A percentile compares a stretch with the other conserved stretches of the same genome.
Evolutionary conservation across 2,329 filamentous ascomycete species (phyloP).

Genomic region (Phymatotrichopsis omnivora): DNA sequence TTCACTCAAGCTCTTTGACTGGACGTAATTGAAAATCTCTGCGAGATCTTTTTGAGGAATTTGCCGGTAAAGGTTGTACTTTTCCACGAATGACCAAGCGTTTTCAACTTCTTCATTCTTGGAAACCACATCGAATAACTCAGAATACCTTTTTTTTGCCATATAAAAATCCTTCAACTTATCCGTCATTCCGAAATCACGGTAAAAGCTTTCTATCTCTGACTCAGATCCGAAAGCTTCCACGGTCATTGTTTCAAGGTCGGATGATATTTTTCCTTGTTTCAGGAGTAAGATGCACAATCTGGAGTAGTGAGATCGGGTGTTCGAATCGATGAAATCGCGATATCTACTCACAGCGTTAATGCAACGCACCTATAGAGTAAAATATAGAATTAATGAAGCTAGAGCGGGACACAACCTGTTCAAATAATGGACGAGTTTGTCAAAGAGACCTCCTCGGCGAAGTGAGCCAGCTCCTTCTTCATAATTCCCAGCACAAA

Average conservation of each 20-base stretch:
- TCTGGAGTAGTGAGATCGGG: conserved; percentile 3
- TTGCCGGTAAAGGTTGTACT: neutral
- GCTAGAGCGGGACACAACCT: too few species aligned
- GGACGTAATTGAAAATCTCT: neutral
- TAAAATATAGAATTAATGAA: too few species aligned
- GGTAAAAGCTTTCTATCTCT: conserved; percentile 18
- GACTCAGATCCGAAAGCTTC: conserved; percentile 14
- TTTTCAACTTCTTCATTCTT: neutral
- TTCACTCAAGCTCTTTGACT: neutral
- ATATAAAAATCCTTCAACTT: neutral
- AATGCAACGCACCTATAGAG: too few species aligned
- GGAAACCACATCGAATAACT: neutral
- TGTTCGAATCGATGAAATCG: neutral
- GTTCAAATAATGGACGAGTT: conserved; percentile 12
- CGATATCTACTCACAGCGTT: neutral
- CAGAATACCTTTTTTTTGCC: neutral
- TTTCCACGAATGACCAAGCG: neutral
- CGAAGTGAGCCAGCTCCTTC: conserved; percentile 10
- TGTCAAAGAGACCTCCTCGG: conserved; percentile 5
- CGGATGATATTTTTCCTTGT: conserved; percentile 11
- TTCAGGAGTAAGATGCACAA: conserved; percentile 12
- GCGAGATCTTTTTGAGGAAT: neutral
- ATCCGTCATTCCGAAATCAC: conserved; percentile 6
- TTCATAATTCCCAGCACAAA: neutral
- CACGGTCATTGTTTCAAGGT: conserved; percentile 2